These are phyloP conservation scores for Adansonia grandidieri DNA, from an alignment of 441 rosid genomes.

Conservation along the genomic window DNA sequence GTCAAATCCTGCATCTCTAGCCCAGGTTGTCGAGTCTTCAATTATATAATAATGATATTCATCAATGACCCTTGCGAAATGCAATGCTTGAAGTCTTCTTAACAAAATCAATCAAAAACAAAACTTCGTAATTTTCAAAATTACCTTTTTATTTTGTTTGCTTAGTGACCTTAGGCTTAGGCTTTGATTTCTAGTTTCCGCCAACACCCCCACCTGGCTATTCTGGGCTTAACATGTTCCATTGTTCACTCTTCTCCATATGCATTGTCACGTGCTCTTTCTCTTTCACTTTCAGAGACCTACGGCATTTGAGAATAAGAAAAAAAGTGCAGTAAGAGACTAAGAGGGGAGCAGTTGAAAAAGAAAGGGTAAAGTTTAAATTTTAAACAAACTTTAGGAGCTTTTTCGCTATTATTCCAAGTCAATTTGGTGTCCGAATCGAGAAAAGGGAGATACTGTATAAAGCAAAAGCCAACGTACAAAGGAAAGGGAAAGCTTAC, in stretches of 20 bases:
- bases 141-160: neutral
- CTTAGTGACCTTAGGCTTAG: neutral
- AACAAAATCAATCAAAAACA: neutral
- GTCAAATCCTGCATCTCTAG: conserved; percentile 56
- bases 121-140: neutral
- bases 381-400: conserved; percentile 25
- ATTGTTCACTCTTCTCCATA: conserved; percentile 30
- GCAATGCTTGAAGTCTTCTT: conserved; percentile 9
- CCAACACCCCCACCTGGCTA: conserved; percentile 24
- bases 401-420: conserved; percentile 35
- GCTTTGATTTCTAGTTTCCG: conserved; percentile 4
- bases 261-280: conserved; percentile 42
- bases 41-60: neutral
- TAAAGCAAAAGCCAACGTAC: conserved; percentile 35
- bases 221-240: neutral
- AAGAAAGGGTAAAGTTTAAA: conserved; percentile 19
- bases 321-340: conserved; percentile 24
- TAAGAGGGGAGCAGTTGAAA: conserved; percentile 36
- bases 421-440: conserved; percentile 46
- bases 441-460: conserved; percentile 32
- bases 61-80: neutral
- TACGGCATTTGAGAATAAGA: conserved; percentile 22
- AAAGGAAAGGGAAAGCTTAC: conserved; percentile 26
- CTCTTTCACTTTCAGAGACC: conserved; percentile 9
- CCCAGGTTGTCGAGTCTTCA: conserved; percentile 40